Conservation (phyloP, 495 filamentous ascomycete genomes). For the Pseudevernia furfuracea region DNA sequence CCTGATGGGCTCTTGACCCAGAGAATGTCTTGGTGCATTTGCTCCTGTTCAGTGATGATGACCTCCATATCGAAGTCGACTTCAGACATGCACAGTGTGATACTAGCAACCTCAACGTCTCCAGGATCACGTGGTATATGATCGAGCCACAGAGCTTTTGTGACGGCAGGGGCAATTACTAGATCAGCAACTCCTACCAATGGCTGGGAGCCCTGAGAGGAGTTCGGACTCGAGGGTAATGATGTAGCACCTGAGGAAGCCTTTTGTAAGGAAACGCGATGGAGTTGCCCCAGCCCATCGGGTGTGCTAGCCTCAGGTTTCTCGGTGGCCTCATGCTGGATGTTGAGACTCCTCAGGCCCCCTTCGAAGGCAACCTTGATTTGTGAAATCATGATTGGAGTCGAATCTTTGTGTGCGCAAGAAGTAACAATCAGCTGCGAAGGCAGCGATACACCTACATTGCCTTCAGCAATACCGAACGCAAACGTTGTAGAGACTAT, state of each 20-base stretch:
- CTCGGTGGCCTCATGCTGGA: conserved; percentile 35
- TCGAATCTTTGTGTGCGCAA: conserved; percentile 52
- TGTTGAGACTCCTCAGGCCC: conserved; percentile 51
- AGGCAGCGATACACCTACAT: conserved; percentile 69
- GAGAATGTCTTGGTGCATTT: conserved; percentile 42
- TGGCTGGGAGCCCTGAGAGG: conserved; percentile 16
- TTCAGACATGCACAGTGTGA: conserved; percentile 54
- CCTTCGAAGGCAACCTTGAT: conserved; percentile 64
- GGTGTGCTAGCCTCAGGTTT: conserved; percentile 20
- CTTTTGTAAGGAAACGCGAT: conserved; percentile 16
- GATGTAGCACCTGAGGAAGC: conserved; percentile 5
- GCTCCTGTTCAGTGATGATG: conserved; percentile 44
- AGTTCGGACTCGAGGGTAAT: conserved; percentile 6
- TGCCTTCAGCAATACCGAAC: conserved; percentile 66
- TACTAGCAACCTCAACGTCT: conserved; percentile 56
- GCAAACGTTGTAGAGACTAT: conserved; percentile 61
- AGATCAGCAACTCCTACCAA: conserved; percentile 57
- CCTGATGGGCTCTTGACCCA: conserved; percentile 44
- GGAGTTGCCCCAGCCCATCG: not conserved
- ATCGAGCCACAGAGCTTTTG: conserved; percentile 61
- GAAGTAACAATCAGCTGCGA: conserved; percentile 71
- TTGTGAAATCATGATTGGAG: conserved; percentile 55
- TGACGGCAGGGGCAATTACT: conserved; percentile 58
- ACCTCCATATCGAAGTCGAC: conserved; percentile 63
- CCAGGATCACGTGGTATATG: conserved; percentile 74